Base-by-base conservation (phyloP, 2,329 filamentous ascomycete genomes). In the Pseudofabraea citricarpa region DNA sequence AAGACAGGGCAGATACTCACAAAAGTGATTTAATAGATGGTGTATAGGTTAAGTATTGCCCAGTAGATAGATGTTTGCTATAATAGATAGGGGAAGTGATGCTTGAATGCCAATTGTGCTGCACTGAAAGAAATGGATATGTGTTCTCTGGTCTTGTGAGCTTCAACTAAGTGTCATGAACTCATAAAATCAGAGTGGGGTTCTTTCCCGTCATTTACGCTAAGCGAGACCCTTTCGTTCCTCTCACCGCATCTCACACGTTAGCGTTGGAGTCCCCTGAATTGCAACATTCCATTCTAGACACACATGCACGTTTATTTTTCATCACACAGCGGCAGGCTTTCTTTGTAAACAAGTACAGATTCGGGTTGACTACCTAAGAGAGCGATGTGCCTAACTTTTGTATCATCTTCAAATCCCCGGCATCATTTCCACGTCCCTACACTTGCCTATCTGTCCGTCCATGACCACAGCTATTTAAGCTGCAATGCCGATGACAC, bases 401-500 rank as follows among this genome's bases (percentile, higher is more conserved):
- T n/a, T 37, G 35, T 36, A 22, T 22, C n/a, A 20, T 21, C 10
- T 22, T 9, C 15, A 9, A 21, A 23, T n/a, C 15, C 18, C 19
- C 8, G 16, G 9, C 9, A 13, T 31, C 38, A 27, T 13, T 19
- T 40, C 6, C 10, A 15, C 6, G n/a, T 19, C 6, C n/a, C 12
- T 4, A 23, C 26, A 31, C 5, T 10, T 13, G 15, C 36, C 19
- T 20, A 12, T 9, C 19, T 3, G 18, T n/a, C n/a, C n/a, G n/a
- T n/a, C n/a, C n/a, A n/a, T n/a, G n/a, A n/a, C n/a, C n/a, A 20
- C 15, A 20, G 20, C 31, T 32, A 45, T 64, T 74, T 87, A 90
- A 64, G 75, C 73, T 64, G 87, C 82, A 73, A 95, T 93, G 58
- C 89, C 89, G 67, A 95, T 95, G 65, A 95, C 90, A 75, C 84